phyloP scores from a whole-genome alignment of 192 early-diverging fungal species.

The Chytriomyces hyalinus region DNA sequence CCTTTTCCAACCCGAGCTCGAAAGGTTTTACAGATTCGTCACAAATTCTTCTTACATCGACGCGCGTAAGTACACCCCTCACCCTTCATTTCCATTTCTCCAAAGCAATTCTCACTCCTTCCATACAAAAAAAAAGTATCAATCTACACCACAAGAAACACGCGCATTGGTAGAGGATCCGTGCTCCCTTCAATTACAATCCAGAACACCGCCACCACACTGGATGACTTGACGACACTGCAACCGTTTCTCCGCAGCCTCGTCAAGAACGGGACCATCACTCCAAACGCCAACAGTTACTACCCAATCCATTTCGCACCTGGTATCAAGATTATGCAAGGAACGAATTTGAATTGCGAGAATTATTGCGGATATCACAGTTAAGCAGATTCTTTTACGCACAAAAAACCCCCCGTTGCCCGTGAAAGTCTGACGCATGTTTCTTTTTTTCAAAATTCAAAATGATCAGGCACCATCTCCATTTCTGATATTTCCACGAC shows the following conservation, averaged over 20 bases:
- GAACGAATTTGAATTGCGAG: neutral
- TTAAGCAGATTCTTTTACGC: neutral
- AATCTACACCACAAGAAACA: neutral
- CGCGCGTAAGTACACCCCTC: no score
- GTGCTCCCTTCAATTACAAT: neutral
- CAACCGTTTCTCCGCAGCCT: conserved; percentile 9
- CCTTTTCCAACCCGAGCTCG: no score
- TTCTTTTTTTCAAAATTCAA: neutral
- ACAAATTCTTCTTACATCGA: no score
- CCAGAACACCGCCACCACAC: neutral
- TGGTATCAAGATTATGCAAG: neutral
- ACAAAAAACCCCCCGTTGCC: no score
- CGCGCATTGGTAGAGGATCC: neutral
- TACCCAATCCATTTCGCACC: conserved; percentile 29
- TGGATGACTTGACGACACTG: conserved; percentile 10
- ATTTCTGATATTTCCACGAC: conserved; percentile 1
- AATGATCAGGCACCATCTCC: neutral
- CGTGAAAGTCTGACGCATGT: no score
- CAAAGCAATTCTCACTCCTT: no score
- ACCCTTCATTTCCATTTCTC: no score
- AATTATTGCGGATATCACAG: conserved; percentile 2
- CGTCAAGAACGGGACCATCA: conserved; percentile 25
- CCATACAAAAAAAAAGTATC: no score
- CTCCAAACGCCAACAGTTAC: conserved; percentile 21
- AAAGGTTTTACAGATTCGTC: no score